Evolutionary conservation across 257 asterid genomes (phyloP).

Genomic region (Solanum piurae): DNA sequence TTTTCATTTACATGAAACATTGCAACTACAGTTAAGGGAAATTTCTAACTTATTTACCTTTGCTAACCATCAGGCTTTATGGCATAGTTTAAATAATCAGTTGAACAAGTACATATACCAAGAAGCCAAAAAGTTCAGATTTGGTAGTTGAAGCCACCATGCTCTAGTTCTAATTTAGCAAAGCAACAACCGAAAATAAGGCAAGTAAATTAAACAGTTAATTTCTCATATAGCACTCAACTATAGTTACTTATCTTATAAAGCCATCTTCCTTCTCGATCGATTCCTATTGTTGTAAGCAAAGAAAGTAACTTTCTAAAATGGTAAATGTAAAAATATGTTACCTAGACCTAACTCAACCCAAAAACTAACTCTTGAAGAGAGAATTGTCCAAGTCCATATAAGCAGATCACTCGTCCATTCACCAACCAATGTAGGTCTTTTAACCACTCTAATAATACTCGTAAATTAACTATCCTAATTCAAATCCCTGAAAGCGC

Average conservation of each 20-base stretch:
- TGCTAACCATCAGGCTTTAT: background rate
- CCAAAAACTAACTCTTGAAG: background rate
- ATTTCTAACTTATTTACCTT: background rate
- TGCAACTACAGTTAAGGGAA: background rate
- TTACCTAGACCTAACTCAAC: background rate
- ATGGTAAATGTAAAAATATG: background rate
- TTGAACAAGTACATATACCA: background rate
- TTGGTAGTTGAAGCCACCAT: background rate
- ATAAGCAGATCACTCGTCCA: too few species aligned
- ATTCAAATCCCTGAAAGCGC: background rate
- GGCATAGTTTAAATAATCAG: background rate
- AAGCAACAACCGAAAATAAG: background rate
- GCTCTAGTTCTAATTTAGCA: background rate
- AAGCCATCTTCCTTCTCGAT: background rate
- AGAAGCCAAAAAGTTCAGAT: background rate
- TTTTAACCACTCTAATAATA: background rate
- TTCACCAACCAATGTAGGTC: too few species aligned
- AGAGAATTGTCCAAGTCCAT: background rate
- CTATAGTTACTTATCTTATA: background rate
- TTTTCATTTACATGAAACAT: background rate
- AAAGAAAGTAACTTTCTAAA: background rate
- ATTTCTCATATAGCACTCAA: background rate
- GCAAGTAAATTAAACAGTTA: background rate
- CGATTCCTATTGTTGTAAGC: background rate
- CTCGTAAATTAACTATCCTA: background rate